These are phyloP conservation scores for Pythium oligandrum DNA, from an alignment of 352 stramenopile species.

Conservation along the genomic window DNA sequence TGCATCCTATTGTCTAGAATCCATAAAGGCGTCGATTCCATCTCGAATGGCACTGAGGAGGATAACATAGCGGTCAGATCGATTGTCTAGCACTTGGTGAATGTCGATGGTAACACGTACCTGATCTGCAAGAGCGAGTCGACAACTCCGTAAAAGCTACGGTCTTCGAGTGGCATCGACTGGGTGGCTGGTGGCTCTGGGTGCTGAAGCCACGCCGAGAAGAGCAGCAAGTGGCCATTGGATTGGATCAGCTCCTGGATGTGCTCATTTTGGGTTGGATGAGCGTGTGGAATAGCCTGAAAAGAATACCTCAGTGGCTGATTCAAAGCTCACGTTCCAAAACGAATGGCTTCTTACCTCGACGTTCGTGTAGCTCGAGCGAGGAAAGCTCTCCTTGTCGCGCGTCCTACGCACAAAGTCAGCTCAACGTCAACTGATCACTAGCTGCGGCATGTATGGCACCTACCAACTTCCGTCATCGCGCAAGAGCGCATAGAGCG, in stretches of 20 bases:
- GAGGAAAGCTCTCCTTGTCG: slow-evolving; percentile 77
- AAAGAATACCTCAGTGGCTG: background rate
- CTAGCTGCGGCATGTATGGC: background rate
- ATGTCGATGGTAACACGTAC: slow-evolving; percentile 18
- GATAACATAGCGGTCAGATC: background rate
- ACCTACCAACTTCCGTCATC: slow-evolving; percentile 68
- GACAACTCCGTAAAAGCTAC: slow-evolving; percentile 64
- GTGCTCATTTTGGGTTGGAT: slow-evolving; percentile 16
- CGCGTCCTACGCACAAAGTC: slow-evolving; percentile 34
- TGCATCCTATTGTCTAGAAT: slow-evolving; percentile 15
- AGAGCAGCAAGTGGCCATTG: slow-evolving; percentile 60
- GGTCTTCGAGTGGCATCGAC: slow-evolving; percentile 54
- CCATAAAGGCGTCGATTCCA: slow-evolving; percentile 67
- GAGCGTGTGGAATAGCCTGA: slow-evolving; percentile 39
- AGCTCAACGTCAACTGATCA: too few species aligned
- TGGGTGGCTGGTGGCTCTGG: slow-evolving; percentile 68
- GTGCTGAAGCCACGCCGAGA: slow-evolving; percentile 71
- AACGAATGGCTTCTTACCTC: slow-evolving; percentile 24
- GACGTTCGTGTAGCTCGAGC: slow-evolving; percentile 71
- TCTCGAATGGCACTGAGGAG: slow-evolving; percentile 43
- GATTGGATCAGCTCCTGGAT: slow-evolving; percentile 34
- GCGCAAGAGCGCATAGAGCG: slow-evolving; percentile 59
- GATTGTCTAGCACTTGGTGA: background rate
- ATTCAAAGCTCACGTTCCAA: too few species aligned
- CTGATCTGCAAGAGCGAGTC: slow-evolving; percentile 75